phyloP scores from a whole-genome alignment of 2,329 filamentous ascomycete genomes.

The Metarhizium album region DNA sequence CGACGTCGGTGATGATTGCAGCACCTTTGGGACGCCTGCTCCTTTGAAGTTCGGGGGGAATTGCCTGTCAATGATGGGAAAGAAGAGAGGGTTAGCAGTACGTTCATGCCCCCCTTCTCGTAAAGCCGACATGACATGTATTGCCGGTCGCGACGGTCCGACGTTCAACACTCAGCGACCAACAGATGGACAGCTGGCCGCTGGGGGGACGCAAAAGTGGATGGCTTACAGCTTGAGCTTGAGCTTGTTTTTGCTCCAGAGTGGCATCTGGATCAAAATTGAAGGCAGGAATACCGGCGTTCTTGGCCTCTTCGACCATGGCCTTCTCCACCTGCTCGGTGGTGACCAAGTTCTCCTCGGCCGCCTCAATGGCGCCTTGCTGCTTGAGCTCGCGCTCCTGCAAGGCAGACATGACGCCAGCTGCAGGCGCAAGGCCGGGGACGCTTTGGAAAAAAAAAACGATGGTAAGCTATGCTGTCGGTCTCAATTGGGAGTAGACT shows the following conservation, averaged over 20 bases:
- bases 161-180: neutral
- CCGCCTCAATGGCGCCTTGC: conserved; percentile 69
- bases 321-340: conserved; percentile 62
- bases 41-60: conserved; percentile 26
- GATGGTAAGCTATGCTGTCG: neutral
- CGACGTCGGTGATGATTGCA: conserved; percentile 68
- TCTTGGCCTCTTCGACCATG: conserved; percentile 66
- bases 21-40: conserved; percentile 43
- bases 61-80: conserved; percentile 17
- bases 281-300: conserved; percentile 70
- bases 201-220: neutral
- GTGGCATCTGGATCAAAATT: conserved; percentile 80
- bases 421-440: conserved; percentile 6
- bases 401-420: conserved; percentile 22
- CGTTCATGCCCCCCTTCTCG: neutral
- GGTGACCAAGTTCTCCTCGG: conserved; percentile 53
- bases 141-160: neutral
- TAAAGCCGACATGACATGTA: conserved; percentile 11
- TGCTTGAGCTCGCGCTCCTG: conserved; percentile 59
- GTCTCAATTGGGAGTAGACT: conserved; percentile 6
- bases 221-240: conserved; percentile 58
- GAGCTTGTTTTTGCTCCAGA: conserved; percentile 72
- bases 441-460: neutral
- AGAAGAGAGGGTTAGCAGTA: conserved; percentile 6
- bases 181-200: neutral